Evolutionary conservation across 768 basidiomycete species (phyloP).

Genomic region (Russula emetica): DNA sequence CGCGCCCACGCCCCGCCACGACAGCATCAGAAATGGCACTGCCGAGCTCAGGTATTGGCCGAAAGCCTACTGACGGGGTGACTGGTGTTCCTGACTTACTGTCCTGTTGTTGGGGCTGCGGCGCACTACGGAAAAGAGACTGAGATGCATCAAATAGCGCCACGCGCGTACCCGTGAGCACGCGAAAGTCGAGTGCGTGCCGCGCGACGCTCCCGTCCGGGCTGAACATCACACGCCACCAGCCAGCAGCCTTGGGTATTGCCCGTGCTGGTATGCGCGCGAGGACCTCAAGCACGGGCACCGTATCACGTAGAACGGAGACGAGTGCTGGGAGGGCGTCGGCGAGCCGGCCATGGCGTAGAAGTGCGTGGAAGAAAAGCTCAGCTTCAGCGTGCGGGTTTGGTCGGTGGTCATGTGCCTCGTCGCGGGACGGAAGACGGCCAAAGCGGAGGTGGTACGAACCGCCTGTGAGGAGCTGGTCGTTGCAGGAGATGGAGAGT

Average conservation of each 20-base stretch:
- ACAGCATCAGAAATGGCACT: conserved; percentile 17
- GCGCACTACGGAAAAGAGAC: conserved; percentile 43
- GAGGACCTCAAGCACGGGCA: conserved; percentile 72
- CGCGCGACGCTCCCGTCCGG: conserved; percentile 35
- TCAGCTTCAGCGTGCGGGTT: conserved; percentile 82
- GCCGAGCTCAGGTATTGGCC: conserved; percentile 26
- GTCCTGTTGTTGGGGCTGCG: conserved; percentile 26
- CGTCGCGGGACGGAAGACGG: conserved; percentile 33
- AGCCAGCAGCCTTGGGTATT: conserved; percentile 71
- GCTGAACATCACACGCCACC: conserved; percentile 65
- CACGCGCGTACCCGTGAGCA: conserved; percentile 62
- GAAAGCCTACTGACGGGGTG: conserved; percentile 18
- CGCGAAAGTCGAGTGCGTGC: conserved; percentile 75
- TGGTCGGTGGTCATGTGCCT: conserved; percentile 35
- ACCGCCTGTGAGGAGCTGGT: conserved; percentile 61
- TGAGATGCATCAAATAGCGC: conserved; percentile 72
- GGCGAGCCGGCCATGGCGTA: conserved; percentile 64
- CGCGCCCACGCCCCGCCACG: conserved; percentile 22
- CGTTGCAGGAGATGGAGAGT: conserved; percentile 72
- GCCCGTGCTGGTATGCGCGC: conserved; percentile 46
- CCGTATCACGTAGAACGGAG: conserved; percentile 64
- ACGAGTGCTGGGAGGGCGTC: conserved; percentile 64
- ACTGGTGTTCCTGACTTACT: neutral
- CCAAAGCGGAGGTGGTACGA: conserved; percentile 74
- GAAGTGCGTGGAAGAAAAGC: conserved; percentile 63